These are phyloP conservation scores for Eucalyptus shirleyi DNA, from an alignment of 345 rosid species.

Conservation along the genomic window DNA sequence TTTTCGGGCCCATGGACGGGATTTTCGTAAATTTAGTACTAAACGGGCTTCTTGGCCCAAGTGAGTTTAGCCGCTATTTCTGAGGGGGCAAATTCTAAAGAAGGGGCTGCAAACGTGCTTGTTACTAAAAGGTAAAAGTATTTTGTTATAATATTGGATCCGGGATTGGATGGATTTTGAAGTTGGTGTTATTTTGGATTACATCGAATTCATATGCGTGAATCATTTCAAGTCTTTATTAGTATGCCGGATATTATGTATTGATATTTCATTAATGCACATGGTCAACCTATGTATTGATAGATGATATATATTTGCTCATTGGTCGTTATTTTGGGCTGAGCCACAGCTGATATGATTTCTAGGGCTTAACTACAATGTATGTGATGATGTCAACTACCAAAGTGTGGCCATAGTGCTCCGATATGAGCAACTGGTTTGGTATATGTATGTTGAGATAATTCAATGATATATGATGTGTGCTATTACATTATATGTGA, in stretches of 20 bases:
- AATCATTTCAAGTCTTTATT: neutral
- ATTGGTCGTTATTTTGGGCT: fast-evolving
- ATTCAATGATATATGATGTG: neutral
- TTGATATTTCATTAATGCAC: fast-evolving
- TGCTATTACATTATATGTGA: neutral
- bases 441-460: neutral
- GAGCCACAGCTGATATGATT: neutral
- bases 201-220: no score
- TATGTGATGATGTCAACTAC: neutral
- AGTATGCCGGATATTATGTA: neutral
- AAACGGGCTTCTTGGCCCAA: neutral
- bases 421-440: fast-evolving
- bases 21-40: neutral
- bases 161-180: neutral
- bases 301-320: neutral
- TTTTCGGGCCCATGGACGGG: neutral
- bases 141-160: neutral
- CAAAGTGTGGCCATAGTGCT: neutral
- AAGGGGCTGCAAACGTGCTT: neutral
- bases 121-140: neutral
- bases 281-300: neutral
- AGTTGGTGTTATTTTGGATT: no score
- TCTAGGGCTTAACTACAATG: neutral
- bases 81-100: neutral
- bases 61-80: neutral